A percentile compares a stretch with the other conserved stretches of the same genome.
Conservation (phyloP, 2,329 filamentous ascomycete species). For the Pseudogymnoascus sp. region DNA sequence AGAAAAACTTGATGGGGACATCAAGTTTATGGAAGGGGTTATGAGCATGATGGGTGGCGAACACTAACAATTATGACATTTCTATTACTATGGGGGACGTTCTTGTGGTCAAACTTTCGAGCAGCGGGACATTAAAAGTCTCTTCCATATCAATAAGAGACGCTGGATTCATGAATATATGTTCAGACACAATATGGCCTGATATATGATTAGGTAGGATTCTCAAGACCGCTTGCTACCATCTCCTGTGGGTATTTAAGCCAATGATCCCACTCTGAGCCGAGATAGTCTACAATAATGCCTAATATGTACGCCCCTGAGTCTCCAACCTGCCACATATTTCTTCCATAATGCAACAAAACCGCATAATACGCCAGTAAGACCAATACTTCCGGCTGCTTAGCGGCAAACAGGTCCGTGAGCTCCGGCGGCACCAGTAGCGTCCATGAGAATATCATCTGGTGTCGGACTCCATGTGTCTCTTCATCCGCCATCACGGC, state of each 20-base stretch:
- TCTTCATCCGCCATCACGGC: conserved; percentile 14
- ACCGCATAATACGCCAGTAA: conserved; percentile 26
- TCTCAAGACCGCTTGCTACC: background rate
- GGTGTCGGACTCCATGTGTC: conserved; percentile 13
- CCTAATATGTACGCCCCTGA: conserved; percentile 9
- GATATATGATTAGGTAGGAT: background rate
- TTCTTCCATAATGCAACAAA: conserved; percentile 23
- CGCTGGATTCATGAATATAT: background rate
- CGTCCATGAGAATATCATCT: conserved; percentile 27
- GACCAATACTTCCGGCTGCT: conserved; percentile 22
- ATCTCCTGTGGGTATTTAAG: conserved; percentile 2
- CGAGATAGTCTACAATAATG: conserved; percentile 6
- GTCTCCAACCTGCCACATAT: conserved; percentile 27
- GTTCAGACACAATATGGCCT: background rate
- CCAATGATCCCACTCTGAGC: conserved; percentile 1
- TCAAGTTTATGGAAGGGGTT: background rate
- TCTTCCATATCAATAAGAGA: background rate
- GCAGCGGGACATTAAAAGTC: background rate
- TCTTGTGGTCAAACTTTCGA: background rate
- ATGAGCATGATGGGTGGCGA: background rate
- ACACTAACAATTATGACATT: background rate
- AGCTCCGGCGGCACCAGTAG: conserved; percentile 22
- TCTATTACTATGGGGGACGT: background rate
- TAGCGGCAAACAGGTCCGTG: conserved; percentile 19
- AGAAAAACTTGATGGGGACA: background rate